Percentiles rank a stretch among this genome's conserved stretches.
phyloP scores from a whole-genome alignment of 2,329 filamentous ascomycete genomes.

The Dactylonectria estremocensis region DNA sequence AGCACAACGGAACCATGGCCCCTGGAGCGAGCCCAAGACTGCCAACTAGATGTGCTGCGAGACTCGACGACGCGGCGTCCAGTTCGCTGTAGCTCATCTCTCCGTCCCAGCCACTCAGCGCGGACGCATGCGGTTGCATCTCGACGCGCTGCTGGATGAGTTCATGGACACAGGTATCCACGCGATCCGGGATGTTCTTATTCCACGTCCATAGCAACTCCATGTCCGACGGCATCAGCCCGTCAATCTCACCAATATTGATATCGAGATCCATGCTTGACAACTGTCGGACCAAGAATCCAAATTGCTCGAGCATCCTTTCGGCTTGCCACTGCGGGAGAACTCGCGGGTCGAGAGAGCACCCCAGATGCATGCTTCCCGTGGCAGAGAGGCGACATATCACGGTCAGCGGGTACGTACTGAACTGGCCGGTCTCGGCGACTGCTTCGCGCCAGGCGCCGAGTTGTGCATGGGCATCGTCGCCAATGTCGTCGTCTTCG shows the following conservation, averaged over 20 bases:
- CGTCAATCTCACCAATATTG: background rate
- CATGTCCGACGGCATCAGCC: slow-evolving; percentile 6
- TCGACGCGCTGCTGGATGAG: slow-evolving; percentile 16
- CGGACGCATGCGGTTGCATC: slow-evolving; percentile 11
- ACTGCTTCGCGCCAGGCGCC: slow-evolving; percentile 16
- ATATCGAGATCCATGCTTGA: slow-evolving; percentile 5
- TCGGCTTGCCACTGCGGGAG: slow-evolving; percentile 25
- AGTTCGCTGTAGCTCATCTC: slow-evolving; percentile 32
- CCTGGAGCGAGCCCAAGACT: background rate
- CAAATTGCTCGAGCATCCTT: slow-evolving; percentile 14
- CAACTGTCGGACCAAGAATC: slow-evolving; percentile 13
- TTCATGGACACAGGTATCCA: slow-evolving; percentile 22
- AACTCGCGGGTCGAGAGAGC: slow-evolving; percentile 17
- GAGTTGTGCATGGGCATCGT: slow-evolving; percentile 2
- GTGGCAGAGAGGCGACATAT: slow-evolving; percentile 17
- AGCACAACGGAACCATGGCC: slow-evolving; percentile 21
- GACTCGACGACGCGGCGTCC: slow-evolving; percentile 18
- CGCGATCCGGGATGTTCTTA: slow-evolving; percentile 16
- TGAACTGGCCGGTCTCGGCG: slow-evolving; percentile 6
- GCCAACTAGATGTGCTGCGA: slow-evolving; percentile 26
- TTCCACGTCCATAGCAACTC: slow-evolving; percentile 27
- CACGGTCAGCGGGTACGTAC: slow-evolving; percentile 24
- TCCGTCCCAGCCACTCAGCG: slow-evolving; percentile 31
- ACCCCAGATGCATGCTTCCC: slow-evolving; percentile 19
- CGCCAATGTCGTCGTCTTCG: slow-evolving; percentile 9